phyloP scores from a whole-genome alignment of 345 rosid genomes.

The Camelina hispida region DNA sequence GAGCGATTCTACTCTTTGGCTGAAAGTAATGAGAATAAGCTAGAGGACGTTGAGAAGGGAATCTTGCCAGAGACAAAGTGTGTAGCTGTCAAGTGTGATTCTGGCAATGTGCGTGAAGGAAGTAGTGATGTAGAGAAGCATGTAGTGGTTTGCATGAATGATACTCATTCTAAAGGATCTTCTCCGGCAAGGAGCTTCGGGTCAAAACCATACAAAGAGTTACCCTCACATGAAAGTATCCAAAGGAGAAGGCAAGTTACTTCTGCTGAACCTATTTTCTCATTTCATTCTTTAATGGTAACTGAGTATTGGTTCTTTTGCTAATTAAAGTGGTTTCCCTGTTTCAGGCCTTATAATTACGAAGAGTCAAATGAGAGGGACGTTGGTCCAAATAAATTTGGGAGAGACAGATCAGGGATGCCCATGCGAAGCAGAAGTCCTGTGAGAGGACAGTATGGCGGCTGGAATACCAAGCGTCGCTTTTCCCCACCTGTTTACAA shows the following conservation, averaged over 20 bases:
- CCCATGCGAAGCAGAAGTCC: constrained; percentile 48
- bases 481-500: constrained; percentile 39
- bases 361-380: constrained; percentile 30
- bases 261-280: not conserved
- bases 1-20: constrained; percentile 44
- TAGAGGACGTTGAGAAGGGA: constrained; percentile 41
- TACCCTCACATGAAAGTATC: constrained; percentile 38
- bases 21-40: constrained; percentile 47
- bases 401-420: constrained; percentile 46
- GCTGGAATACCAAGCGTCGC: constrained; percentile 47
- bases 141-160: constrained; percentile 38
- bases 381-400: constrained; percentile 36
- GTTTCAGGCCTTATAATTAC: constrained; percentile 49
- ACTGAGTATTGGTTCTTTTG: not conserved
- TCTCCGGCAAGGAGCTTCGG: constrained; percentile 26
- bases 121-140: constrained; percentile 43
- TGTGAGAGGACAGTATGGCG: constrained; percentile 32
- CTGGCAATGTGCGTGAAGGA: constrained; percentile 33
- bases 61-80: not conserved
- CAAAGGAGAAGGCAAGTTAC: constrained; percentile 52
- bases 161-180: constrained; percentile 24
- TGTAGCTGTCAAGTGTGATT: constrained; percentile 1
- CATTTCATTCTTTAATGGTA: not conserved
- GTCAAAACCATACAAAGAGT: constrained; percentile 33
- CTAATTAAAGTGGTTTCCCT: not conserved